Evolutionary conservation across 2,329 filamentous ascomycete genomes (phyloP), one percentile per base, ranked within the genome.

Genomic region (Aureobasidium mangrovei): DNA sequence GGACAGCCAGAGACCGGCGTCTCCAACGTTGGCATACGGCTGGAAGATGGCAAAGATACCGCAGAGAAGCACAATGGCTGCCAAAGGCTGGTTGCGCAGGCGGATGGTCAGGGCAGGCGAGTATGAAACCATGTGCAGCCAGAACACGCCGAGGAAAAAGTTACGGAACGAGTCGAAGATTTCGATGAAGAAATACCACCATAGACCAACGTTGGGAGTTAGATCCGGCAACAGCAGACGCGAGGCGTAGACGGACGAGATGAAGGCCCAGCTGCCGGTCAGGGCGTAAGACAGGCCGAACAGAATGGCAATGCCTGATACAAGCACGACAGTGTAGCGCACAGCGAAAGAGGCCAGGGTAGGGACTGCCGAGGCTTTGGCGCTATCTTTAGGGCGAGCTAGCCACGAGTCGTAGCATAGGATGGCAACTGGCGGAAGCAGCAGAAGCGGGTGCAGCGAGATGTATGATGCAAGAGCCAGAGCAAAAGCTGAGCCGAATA

Each of bases 141-240:
- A 97, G 74, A 98, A 98, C 46, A 98, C 91, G 53, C 88, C 93
- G 3, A 98, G 80, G 77, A 97, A 98, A 77, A 98, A 98, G 62
- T 86, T 85, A 38, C 93, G 82, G 78, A 98, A 98, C 1, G 91
- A 91, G 72, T 98, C 93, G 68, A 98, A 98, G 83, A 98, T 98
- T 68, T 98, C 91, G 61, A 94, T 95, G 67, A 98, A 97, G 73
- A 98, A 98, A 72, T 98, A 98, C 93, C 93, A 98, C 93, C 93
- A 98, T 1, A 98, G 77, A 1, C 93, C 93, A 31, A 94, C 86
- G 61, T 97, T 98, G 9, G 93, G 93, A 0, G 91, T 94, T 39
- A 98, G 77, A 66, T 98, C 93, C 7, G 90, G 88, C 2, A 98
- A 80, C 1, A 93, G 83, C 36, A 98, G 78, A 63, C 95, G 91